Base-by-base conservation (phyloP, 441 rosid species). In the Adansonia grandidieri region DNA sequence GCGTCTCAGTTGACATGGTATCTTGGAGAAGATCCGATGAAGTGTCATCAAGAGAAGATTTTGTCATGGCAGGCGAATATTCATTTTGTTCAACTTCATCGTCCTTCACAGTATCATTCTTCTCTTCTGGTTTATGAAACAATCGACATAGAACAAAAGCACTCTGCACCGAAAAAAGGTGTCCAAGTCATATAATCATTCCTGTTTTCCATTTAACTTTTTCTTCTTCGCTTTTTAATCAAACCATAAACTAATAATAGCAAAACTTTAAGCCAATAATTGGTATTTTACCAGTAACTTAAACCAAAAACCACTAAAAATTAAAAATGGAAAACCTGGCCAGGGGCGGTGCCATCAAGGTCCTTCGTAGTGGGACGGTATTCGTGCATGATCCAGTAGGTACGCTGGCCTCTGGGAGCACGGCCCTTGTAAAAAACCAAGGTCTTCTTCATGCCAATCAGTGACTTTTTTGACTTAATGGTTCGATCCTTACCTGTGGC, bases 401-500 rank as follows among this genome's bases (percentile, higher is more conserved):
- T 92, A 7, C 98, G 92, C 81, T 88, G 86, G 0, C 98, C 98
- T 76, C 85, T 91, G 9, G 98, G 98, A 45, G 98, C 98, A 14
- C 98, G 97, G 60, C 98, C 98, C 78, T 90, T 82, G 78, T 95
- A 81, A 84, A 95, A 95, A 72, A 95, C 98, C 70, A 95, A 83
- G 44, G 98, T 93, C 90, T 92, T 95, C 88, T 95, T 95, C 98
- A 92, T 95, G 24, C 98, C 98, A 64, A 93, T 87, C 40, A 45
- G 20, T 37, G 79, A 8, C 83, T 85, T 93, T 62, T 91, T 88
- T 1, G 91, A 85, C 87, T 84, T 87, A n/a, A 95, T 93, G 17
- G 95, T 93, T 64, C 98, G 89, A 77, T 95, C 97, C 88, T 91
- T 95, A 14, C 98, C 98, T 0, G 98, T 93, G 60, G 98, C 97